Conservation (phyloP, 2,329 filamentous ascomycete species). For the Ophiostoma novo-ulmi region DNA sequence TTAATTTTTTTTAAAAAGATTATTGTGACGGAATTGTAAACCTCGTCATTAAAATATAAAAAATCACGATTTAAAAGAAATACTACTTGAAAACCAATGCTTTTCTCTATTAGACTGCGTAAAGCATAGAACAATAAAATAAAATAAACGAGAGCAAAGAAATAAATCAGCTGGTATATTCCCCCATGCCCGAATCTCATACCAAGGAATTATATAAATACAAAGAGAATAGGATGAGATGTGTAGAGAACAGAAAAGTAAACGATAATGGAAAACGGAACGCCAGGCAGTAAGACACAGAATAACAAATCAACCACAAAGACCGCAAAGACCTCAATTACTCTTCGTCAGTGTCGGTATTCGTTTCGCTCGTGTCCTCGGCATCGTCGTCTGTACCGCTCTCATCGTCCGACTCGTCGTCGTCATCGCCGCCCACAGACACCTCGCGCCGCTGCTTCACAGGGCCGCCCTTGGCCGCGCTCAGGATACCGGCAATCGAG, state of each 20-base stretch:
- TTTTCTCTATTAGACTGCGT: not conserved
- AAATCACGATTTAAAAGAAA: not conserved
- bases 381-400: slow-evolving; percentile 74
- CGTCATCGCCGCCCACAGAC: slow-evolving; percentile 34
- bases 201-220: slow-evolving; percentile 12
- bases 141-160: not conserved
- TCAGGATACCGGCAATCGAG: slow-evolving; percentile 86
- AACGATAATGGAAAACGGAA: not conserved
- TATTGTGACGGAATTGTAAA: too few species aligned
- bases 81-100: not conserved
- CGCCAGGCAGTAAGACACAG: not conserved
- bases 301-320: not conserved
- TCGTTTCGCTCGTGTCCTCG: slow-evolving; percentile 61
- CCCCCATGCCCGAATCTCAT: not conserved
- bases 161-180: slow-evolving; percentile 9
- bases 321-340: slow-evolving; percentile 29
- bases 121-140: not conserved
- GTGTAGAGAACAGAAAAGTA: slow-evolving; percentile 31
- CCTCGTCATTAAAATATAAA: too few species aligned
- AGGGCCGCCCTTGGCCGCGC: slow-evolving; percentile 69
- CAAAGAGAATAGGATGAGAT: slow-evolving; percentile 51
- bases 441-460: slow-evolving; percentile 38
- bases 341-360: slow-evolving; percentile 62
- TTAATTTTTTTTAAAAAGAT: too few species aligned
- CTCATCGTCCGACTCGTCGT: slow-evolving; percentile 66